These are phyloP conservation scores for Lasiodiplodia gonubiensis DNA, from an alignment of 2,329 filamentous ascomycete genomes.

Conservation along the genomic window DNA sequence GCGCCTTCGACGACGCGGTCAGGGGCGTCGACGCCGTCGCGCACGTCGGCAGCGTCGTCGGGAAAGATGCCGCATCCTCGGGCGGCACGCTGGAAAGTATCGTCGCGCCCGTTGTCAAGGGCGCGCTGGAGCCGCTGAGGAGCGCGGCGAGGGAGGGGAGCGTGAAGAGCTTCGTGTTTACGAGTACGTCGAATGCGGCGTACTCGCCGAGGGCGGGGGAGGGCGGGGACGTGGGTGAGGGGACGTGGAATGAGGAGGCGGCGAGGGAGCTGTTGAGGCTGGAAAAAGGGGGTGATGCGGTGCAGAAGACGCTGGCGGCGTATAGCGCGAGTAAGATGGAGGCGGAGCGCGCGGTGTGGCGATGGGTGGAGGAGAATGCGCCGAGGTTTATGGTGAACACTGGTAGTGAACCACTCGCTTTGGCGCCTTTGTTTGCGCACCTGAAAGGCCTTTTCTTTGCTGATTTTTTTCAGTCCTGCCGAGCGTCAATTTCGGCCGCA, in stretches of 20 bases:
- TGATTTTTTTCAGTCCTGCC: conserved; percentile 7
- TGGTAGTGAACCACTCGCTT: neutral
- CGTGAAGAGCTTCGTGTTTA: conserved; percentile 54
- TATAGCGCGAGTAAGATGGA: conserved; percentile 57
- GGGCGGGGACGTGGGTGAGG: conserved; percentile 36
- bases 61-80: conserved; percentile 44
- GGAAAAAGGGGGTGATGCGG: conserved; percentile 34
- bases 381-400: conserved; percentile 54
- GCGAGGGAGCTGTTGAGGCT: conserved; percentile 40
- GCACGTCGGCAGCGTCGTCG: conserved; percentile 53
- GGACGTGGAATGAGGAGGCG: conserved; percentile 45
- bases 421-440: neutral
- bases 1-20: conserved; percentile 38
- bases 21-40: conserved; percentile 50
- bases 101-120: conserved; percentile 49
- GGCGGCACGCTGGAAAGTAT: conserved; percentile 35
- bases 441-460: neutral
- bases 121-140: conserved; percentile 47
- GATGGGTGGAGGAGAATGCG: conserved; percentile 52
- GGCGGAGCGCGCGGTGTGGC: conserved; percentile 55
- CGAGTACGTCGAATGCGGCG: conserved; percentile 50
- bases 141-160: conserved; percentile 49
- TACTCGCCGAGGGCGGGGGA: conserved; percentile 35
- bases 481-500: conserved; percentile 31
- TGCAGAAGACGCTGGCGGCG: conserved; percentile 36